phyloP scores from a whole-genome alignment of 768 basidiomycete genomes.

The Boletus rex-veris region DNA sequence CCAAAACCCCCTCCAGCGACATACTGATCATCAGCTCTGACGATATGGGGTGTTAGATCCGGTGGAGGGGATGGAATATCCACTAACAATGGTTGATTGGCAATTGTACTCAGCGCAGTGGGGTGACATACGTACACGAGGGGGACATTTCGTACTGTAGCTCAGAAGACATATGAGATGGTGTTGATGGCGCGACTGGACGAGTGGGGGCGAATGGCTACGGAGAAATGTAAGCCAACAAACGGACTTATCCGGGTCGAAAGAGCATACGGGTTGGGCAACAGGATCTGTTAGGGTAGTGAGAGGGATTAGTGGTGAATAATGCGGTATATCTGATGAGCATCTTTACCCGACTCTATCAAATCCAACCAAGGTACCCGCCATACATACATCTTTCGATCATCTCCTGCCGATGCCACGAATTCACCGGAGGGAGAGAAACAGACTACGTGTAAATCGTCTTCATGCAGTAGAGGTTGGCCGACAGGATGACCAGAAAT shows the following conservation, averaged over 20 bases:
- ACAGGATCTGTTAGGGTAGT: too few species aligned
- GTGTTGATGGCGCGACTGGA: too few species aligned
- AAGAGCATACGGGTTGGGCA: too few species aligned
- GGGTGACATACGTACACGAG: too few species aligned
- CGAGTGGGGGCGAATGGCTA: too few species aligned
- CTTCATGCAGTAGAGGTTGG: not conserved
- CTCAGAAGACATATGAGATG: too few species aligned
- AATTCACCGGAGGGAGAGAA: conserved; percentile 1
- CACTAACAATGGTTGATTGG: too few species aligned
- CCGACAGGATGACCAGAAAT: not conserved
- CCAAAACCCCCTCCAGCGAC: not conserved
- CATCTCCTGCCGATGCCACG: not conserved
- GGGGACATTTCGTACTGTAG: too few species aligned
- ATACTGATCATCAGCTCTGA: not conserved
- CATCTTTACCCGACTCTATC: not conserved
- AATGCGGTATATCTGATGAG: not conserved
- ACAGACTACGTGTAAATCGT: fast-evolving
- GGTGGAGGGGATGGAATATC: not conserved
- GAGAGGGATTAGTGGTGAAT: too few species aligned
- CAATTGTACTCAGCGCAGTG: too few species aligned
- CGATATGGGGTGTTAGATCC: not conserved
- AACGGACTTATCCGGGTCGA: too few species aligned
- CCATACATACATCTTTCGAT: not conserved
- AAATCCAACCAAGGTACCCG: not conserved
- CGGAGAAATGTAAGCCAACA: too few species aligned